Evolutionary conservation across 345 rosid species (phyloP).

Genomic region (Hirschfeldia incana): DNA sequence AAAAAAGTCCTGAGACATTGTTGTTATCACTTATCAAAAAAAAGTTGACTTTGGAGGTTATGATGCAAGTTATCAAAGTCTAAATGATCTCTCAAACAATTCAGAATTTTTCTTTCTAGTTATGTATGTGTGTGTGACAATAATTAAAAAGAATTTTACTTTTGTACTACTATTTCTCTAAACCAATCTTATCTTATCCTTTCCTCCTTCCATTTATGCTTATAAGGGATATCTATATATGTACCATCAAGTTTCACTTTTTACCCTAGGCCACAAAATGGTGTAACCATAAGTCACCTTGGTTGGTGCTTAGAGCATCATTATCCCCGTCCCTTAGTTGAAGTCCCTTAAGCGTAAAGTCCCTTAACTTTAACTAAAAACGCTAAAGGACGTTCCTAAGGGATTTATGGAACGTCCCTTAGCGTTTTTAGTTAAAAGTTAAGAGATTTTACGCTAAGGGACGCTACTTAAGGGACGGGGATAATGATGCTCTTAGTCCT

Average conservation of each 20-base stretch:
- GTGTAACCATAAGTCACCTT: conserved; percentile 22
- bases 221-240: neutral
- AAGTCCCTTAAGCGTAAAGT: no score
- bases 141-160: neutral
- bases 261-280: conserved; percentile 28
- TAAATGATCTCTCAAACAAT: conserved; percentile 5
- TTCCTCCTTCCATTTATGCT: neutral
- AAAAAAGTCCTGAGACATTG: conserved; percentile 10
- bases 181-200: conserved; percentile 36
- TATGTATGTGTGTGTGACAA: neutral
- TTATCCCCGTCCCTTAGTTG: no score
- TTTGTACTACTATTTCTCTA: conserved; percentile 1
- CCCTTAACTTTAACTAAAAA: no score
- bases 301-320: conserved; percentile 37
- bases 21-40: conserved; percentile 1
- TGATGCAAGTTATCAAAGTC: neutral
- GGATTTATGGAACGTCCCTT: no score
- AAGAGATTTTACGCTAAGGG: no score
- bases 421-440: no score
- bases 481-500: no score
- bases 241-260: conserved; percentile 29
- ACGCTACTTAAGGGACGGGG: no score
- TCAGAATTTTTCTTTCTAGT: neutral
- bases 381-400: no score
- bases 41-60: conserved; percentile 22